These are phyloP conservation scores for Sporisorium exsertum DNA, from an alignment of 1,284 basidiomycete genomes.

Conservation along the genomic window DNA sequence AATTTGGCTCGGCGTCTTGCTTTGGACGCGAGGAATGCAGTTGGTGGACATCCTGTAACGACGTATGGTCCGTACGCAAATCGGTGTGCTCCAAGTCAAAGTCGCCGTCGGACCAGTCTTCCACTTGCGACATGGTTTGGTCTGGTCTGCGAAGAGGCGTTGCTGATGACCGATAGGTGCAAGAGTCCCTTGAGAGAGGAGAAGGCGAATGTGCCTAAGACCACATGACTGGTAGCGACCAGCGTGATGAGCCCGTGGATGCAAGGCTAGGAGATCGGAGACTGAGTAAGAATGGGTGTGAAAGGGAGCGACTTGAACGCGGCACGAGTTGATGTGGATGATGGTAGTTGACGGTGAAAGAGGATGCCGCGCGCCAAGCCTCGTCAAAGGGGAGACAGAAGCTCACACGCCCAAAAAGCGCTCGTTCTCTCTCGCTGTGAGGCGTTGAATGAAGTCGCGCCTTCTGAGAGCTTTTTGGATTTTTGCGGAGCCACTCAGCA, in stretches of 20 bases:
- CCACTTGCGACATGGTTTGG: conserved; percentile 33
- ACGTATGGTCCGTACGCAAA: conserved; percentile 34
- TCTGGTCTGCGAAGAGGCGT: neutral
- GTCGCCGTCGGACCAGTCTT: conserved; percentile 50
- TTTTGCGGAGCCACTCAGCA: neutral
- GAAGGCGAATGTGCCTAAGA: neutral
- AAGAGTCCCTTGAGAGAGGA: neutral
- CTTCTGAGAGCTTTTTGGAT: neutral
- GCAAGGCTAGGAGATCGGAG: neutral
- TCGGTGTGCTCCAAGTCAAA: conserved; percentile 44
- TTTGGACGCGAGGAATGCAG: neutral
- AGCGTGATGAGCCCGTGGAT: neutral
- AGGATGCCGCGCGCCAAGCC: conserved; percentile 3
- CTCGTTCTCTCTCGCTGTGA: neutral
- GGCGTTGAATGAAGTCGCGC: neutral
- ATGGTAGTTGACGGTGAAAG: neutral
- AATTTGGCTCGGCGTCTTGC: conserved; percentile 19
- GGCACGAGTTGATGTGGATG: neutral
- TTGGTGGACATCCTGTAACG: conserved; percentile 25
- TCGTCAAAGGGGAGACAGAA: neutral
- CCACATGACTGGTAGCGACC: conserved; percentile 1
- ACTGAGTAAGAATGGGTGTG: neutral
- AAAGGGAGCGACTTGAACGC: neutral
- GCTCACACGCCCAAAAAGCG: neutral
- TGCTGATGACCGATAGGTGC: neutral